A percentile compares a stretch with the other conserved stretches of the same genome.
These are phyloP conservation scores for Pythium chondricola DNA, from an alignment of 352 stramenopile species.

Conservation along the genomic window DNA sequence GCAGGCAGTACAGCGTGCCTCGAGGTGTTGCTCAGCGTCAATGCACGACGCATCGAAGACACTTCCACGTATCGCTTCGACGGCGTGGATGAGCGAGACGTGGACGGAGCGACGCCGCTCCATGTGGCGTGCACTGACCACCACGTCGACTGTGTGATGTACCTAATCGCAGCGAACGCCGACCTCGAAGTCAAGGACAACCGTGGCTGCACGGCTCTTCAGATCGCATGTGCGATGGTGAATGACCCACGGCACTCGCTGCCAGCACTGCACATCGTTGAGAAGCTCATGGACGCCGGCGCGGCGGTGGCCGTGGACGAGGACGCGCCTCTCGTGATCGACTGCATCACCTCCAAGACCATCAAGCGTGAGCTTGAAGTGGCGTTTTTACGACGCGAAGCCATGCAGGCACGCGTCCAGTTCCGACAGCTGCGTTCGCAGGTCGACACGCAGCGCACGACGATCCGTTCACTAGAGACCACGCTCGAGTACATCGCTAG, in stretches of 20 bases:
- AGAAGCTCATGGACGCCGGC: slow-evolving; percentile 37
- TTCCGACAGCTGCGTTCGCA: not conserved
- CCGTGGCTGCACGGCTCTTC: slow-evolving; percentile 25
- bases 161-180: slow-evolving; percentile 55
- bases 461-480: not conserved
- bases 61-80: slow-evolving; percentile 41
- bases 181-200: slow-evolving; percentile 30
- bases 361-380: slow-evolving; percentile 54
- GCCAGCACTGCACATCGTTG: slow-evolving; percentile 34
- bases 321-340: slow-evolving; percentile 25
- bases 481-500: not conserved
- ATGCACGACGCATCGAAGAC: slow-evolving; percentile 34
- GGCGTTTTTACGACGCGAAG: slow-evolving; percentile 42
- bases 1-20: slow-evolving; percentile 44
- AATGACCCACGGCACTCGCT: slow-evolving; percentile 29
- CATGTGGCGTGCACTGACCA: slow-evolving; percentile 38
- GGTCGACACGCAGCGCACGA: not conserved
- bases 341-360: slow-evolving; percentile 36
- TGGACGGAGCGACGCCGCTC: slow-evolving; percentile 48
- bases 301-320: slow-evolving; percentile 23
- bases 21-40: slow-evolving; percentile 50
- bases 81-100: slow-evolving; percentile 38
- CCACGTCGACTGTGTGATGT: slow-evolving; percentile 43
- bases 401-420: not conserved
- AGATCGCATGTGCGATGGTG: slow-evolving; percentile 39